Percentiles rank a stretch among this genome's conserved stretches.
Conservation (phyloP, 306 rosid species). For the Vicia faba region DNA sequence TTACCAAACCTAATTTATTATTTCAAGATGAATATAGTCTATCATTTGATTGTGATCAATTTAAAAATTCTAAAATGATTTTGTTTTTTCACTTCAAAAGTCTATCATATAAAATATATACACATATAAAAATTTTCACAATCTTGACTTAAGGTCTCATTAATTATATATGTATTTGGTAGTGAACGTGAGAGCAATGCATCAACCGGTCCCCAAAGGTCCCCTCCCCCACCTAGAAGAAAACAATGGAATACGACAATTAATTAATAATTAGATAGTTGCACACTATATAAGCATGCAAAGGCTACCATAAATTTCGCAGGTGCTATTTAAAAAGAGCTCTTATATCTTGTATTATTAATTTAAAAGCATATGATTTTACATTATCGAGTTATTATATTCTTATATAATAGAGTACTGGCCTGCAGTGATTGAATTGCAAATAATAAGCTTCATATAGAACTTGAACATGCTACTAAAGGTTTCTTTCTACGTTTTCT, state of each 20-base stretch:
- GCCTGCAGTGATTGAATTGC: neutral
- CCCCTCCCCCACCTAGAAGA: constrained; percentile 3
- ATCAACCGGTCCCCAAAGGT: constrained; percentile 16
- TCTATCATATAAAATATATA: neutral
- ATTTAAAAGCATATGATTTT: neutral
- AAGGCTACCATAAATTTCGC: neutral
- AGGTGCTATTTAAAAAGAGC: constrained; percentile 7
- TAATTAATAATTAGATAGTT: constrained; percentile 7
- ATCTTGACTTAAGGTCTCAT: too few relatives aligned
- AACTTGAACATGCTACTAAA: neutral
- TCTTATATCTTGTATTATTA: neutral
- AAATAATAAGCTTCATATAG: constrained; percentile 7
- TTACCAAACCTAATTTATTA: too few relatives aligned
- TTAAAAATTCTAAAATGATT: too few relatives aligned
- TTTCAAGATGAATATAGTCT: too few relatives aligned
- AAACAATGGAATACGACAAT: neutral
- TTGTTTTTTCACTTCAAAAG: too few relatives aligned
- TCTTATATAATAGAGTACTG: constrained; percentile 7
- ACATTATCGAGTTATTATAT: neutral
- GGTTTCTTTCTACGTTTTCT: constrained; percentile 31
- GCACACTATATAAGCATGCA: constrained; percentile 4
- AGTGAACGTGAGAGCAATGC: constrained; percentile 8
- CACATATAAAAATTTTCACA: neutral
- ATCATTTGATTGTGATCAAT: too few relatives aligned
- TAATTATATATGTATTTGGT: too few relatives aligned